phyloP scores from a whole-genome alignment of 2,329 filamentous ascomycete species.

The Penicillium paneum region DNA sequence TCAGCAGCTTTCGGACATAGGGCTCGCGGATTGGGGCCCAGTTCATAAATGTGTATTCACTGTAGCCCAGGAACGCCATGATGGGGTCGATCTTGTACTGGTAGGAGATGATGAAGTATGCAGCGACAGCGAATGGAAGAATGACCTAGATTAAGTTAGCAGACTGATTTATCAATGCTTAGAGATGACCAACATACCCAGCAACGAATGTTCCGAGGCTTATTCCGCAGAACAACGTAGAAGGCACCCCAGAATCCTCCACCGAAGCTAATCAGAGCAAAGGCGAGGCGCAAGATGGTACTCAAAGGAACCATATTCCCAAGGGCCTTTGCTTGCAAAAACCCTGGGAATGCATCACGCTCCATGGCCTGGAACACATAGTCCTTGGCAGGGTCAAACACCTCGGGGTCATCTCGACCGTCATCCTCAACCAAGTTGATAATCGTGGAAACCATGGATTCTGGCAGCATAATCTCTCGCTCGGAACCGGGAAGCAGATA shows the following conservation, averaged over 20 bases:
- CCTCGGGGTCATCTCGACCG: slow-evolving; percentile 90
- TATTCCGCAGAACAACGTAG: slow-evolving; percentile 85
- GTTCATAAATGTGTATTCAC: slow-evolving; percentile 94
- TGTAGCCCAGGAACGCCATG: slow-evolving; percentile 81
- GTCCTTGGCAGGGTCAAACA: slow-evolving; percentile 96
- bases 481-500: slow-evolving; percentile 93
- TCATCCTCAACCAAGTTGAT: slow-evolving; percentile 85
- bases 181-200: slow-evolving; percentile 63
- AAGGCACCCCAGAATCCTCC: slow-evolving; percentile 93
- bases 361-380: slow-evolving; percentile 99
- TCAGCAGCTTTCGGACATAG: slow-evolving; percentile 81
- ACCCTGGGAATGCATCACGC: slow-evolving; percentile 96
- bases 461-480: slow-evolving; percentile 89
- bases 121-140: slow-evolving; percentile 83
- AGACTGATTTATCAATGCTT: slow-evolving; percentile 6
- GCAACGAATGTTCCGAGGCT: slow-evolving; percentile 68
- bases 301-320: slow-evolving; percentile 93
- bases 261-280: slow-evolving; percentile 84
- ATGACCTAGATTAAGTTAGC: slow-evolving; percentile 57
- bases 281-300: slow-evolving; percentile 76
- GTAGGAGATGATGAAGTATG: slow-evolving; percentile 85
- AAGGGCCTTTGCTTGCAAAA: slow-evolving; percentile 88
- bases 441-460: slow-evolving; percentile 80
- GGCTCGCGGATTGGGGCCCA: slow-evolving; percentile 86
- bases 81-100: slow-evolving; percentile 94